phyloP scores from a whole-genome alignment of 306 rosid species.

The Canavalia ensiformis region DNA sequence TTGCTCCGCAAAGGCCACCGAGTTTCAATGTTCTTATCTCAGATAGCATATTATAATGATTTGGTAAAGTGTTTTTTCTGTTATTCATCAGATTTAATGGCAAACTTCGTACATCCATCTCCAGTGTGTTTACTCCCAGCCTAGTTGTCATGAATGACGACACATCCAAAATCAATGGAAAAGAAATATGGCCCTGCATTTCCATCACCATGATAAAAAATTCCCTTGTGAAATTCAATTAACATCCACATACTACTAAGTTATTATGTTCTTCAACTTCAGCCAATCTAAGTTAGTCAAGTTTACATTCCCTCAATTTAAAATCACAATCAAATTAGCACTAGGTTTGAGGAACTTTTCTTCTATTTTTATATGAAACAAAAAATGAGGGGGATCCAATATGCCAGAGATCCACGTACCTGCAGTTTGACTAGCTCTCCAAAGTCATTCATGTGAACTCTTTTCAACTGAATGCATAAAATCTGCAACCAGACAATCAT shows the following conservation, averaged over 20 bases:
- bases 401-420: conserved; percentile 57
- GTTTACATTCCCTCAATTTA: conserved; percentile 25
- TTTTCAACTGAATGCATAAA: conserved; percentile 85
- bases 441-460: conserved; percentile 65
- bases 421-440: conserved; percentile 78
- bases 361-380: not conserved
- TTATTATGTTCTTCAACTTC: not conserved
- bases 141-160: conserved; percentile 71
- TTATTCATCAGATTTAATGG: conserved; percentile 39
- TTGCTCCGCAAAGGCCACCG: conserved; percentile 45
- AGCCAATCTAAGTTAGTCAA: conserved; percentile 33
- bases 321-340: not conserved
- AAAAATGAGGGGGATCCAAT: conserved; percentile 40
- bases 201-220: conserved; percentile 40
- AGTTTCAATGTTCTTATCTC: conserved; percentile 51
- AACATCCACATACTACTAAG: conserved; percentile 25
- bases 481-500: conserved; percentile 64
- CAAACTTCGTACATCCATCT: conserved; percentile 52
- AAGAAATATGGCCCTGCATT: conserved; percentile 83
- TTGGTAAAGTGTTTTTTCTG: conserved; percentile 47
- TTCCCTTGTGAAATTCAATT: conserved; percentile 23
- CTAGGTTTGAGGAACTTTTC: conserved; percentile 19
- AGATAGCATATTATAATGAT: conserved; percentile 48
- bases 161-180: conserved; percentile 80
- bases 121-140: conserved; percentile 61